Percentiles rank a stretch among this genome's conserved stretches.
Conservation (phyloP, 2,329 filamentous ascomycete genomes). For the Onygenales sp. region DNA sequence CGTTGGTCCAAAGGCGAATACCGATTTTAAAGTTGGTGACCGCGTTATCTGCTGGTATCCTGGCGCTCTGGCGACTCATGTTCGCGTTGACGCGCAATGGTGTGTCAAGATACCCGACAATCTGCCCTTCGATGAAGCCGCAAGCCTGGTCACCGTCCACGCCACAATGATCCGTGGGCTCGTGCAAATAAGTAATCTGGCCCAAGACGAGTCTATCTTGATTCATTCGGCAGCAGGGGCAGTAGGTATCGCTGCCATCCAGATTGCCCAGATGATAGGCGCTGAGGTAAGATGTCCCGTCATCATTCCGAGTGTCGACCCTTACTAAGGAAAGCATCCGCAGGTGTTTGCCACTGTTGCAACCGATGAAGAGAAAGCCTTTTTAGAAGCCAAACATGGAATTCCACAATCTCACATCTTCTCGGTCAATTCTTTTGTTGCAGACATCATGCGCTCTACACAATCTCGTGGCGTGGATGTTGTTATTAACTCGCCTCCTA, state of each 20-base stretch:
- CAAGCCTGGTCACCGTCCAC: slow-evolving; percentile 16
- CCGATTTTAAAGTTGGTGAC: slow-evolving; percentile 29
- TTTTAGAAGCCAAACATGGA: slow-evolving; percentile 8
- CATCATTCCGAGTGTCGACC: neutral
- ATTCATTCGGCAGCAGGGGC: slow-evolving; percentile 20
- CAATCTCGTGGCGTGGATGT: slow-evolving; percentile 16
- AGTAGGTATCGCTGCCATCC: slow-evolving; percentile 15
- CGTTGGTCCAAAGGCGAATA: slow-evolving; percentile 19
- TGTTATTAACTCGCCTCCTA: slow-evolving; percentile 20
- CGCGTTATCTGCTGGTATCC: slow-evolving; percentile 18
- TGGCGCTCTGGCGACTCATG: slow-evolving; percentile 5
- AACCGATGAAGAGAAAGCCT: slow-evolving; percentile 14
- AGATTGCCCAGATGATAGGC: slow-evolving; percentile 11
- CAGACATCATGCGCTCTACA: slow-evolving; percentile 13
- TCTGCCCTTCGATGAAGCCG: slow-evolving; percentile 18
- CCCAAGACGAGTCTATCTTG: slow-evolving; percentile 13
- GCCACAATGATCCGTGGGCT: slow-evolving; percentile 17
- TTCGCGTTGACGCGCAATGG: slow-evolving; percentile 4
- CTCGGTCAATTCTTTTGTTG: slow-evolving; percentile 15
- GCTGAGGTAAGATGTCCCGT: slow-evolving; percentile 2
- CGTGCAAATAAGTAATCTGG: slow-evolving; percentile 12
- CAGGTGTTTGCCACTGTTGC: slow-evolving; percentile 14
- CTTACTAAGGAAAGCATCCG: neutral
- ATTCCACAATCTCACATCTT: slow-evolving; percentile 18
- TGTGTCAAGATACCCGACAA: slow-evolving; percentile 19